Evolutionary conservation across 805 yeast species (phyloP).

Genomic region (Candida ipomoeae): DNA sequence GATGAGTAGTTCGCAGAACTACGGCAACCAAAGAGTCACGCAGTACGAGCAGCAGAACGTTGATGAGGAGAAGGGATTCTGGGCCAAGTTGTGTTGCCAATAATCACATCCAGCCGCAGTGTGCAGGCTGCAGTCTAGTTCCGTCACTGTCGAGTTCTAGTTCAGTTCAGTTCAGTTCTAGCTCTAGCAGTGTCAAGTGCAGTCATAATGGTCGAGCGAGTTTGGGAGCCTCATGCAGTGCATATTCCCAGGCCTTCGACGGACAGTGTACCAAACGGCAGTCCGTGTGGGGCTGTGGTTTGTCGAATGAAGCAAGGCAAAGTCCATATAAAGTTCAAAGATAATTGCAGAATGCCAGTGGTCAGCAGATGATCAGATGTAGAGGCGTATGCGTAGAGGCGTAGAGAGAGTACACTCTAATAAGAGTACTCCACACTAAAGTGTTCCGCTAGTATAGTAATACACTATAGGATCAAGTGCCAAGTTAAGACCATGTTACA

Average conservation of each 20-base stretch:
- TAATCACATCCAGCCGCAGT: conserved; percentile 11
- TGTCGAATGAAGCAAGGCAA: background rate
- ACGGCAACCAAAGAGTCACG: conserved; percentile 22
- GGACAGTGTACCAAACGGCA: too few species aligned
- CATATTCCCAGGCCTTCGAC: background rate
- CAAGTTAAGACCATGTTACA: too few species aligned
- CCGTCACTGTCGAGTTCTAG: too few species aligned
- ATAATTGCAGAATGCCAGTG: background rate
- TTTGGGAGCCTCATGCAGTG: conserved; percentile 1
- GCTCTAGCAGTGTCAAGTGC: background rate
- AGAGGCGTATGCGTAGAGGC: too few species aligned
- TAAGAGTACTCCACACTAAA: too few species aligned
- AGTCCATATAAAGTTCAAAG: background rate
- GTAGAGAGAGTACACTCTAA: too few species aligned
- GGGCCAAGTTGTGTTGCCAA: conserved; percentile 42
- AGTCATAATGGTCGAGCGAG: background rate
- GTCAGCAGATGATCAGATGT: background rate
- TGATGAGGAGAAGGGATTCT: conserved; percentile 37
- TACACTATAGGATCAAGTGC: too few species aligned
- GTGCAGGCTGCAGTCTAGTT: too few species aligned
- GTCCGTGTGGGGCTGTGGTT: too few species aligned
- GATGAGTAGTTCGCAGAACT: conserved; percentile 22
- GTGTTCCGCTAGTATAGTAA: too few species aligned
- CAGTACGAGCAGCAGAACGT: conserved; percentile 38
- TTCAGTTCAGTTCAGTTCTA: too few species aligned